Percentiles rank a stretch among this genome's conserved stretches.
Conservation (phyloP, 2,329 filamentous ascomycete species). For the Apiospora aurea region DNA sequence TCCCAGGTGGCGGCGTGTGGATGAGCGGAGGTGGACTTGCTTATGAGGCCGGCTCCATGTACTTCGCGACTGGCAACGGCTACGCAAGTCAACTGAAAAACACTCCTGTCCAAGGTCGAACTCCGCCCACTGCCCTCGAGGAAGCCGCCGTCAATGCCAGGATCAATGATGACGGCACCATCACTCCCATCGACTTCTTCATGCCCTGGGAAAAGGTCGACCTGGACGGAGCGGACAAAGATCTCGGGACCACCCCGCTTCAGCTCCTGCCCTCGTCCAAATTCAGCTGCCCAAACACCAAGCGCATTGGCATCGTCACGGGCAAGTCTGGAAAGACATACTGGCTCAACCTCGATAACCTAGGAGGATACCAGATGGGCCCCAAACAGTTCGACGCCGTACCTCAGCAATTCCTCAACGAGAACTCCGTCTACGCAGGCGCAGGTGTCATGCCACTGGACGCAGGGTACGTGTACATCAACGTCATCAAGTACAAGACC, state of each 20-base stretch:
- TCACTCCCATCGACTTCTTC: conserved; percentile 56
- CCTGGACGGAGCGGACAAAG: conserved; percentile 56
- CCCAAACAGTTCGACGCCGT: conserved; percentile 49
- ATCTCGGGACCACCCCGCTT: conserved; percentile 54
- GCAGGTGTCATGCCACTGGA: conserved; percentile 55
- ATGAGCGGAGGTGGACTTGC: conserved; percentile 57
- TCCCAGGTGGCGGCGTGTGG: conserved; percentile 54
- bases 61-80: conserved; percentile 56
- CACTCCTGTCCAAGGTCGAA: conserved; percentile 51
- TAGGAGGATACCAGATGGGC: conserved; percentile 57
- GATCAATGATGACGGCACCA: conserved; percentile 50
- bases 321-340: conserved; percentile 60
- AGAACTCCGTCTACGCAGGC: conserved; percentile 56
- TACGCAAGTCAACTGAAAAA: conserved; percentile 54
- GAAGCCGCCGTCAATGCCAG: conserved; percentile 58
- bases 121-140: conserved; percentile 53
- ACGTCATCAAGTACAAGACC: conserved; percentile 60
- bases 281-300: conserved; percentile 51
- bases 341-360: conserved; percentile 54
- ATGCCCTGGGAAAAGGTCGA: conserved; percentile 58
- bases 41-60: conserved; percentile 54
- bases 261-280: conserved; percentile 49
- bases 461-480: conserved; percentile 58
- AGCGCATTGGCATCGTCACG: conserved; percentile 56
- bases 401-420: conserved; percentile 53